A percentile compares a stretch with the other conserved stretches of the same genome.
phyloP scores from a whole-genome alignment of 257 asterid genomes.

The Thymus mandschuricus region DNA sequence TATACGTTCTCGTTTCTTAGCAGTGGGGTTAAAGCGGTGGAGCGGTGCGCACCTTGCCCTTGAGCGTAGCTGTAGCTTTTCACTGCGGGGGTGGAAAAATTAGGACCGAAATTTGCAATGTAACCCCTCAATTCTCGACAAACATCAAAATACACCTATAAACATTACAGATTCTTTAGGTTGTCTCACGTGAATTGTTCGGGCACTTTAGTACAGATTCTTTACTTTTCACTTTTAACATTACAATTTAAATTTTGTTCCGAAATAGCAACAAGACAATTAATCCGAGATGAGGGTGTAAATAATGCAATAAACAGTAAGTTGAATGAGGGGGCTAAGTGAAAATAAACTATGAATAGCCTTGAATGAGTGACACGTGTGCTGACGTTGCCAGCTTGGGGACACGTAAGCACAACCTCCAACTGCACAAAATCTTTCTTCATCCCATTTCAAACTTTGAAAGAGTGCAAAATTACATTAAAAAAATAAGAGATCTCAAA shows the following conservation, averaged over 20 bases:
- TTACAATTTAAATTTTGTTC: too few species aligned
- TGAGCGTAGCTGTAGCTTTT: slow-evolving; percentile 10
- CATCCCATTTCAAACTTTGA: too few species aligned
- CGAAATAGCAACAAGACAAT: too few species aligned
- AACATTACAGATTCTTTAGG: too few species aligned
- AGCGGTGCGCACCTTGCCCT: background rate
- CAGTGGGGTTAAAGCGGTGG: slow-evolving; percentile 14
- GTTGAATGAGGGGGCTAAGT: slow-evolving; percentile 4
- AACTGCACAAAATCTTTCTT: background rate
- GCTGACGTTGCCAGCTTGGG: background rate
- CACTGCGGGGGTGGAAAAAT: background rate
- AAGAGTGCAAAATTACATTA: too few species aligned
- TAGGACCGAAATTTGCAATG: slow-evolving; percentile 9
- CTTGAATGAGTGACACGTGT: slow-evolving; percentile 30
- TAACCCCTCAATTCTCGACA: background rate
- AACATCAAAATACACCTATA: background rate
- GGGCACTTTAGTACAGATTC: too few species aligned
- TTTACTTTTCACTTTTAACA: too few species aligned
- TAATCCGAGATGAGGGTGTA: too few species aligned
- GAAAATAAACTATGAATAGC: background rate
- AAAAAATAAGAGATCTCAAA: too few species aligned
- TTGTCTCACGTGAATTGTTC: too few species aligned
- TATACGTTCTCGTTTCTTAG: slow-evolving; percentile 1
- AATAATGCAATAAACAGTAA: background rate
- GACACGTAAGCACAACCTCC: slow-evolving; percentile 26